phyloP scores from a whole-genome alignment of 2,329 filamentous ascomycete species.

The Fusarium luffae region DNA sequence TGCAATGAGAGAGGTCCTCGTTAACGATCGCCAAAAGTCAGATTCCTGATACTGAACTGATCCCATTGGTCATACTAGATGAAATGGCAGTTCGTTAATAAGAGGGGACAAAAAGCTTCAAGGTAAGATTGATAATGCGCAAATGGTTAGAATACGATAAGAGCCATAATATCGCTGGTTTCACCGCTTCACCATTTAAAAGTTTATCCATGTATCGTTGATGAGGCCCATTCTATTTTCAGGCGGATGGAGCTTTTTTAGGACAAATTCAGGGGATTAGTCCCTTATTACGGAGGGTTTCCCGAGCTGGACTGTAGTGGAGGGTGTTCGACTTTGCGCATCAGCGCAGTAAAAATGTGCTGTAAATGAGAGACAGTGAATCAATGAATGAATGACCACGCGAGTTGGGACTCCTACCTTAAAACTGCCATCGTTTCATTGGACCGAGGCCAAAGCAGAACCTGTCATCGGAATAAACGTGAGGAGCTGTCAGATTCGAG shows the following conservation, averaged over 20 bases:
- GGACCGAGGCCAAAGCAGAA: conserved; percentile 11
- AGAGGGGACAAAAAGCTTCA: not conserved
- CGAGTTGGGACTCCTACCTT: conserved; percentile 18
- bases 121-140: not conserved
- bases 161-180: conserved; percentile 13
- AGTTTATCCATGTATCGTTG: conserved; percentile 7
- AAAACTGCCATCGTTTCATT: conserved; percentile 23
- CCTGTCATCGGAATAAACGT: conserved; percentile 14
- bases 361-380: not conserved
- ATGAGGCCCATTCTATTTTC: conserved; percentile 17
- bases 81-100: not conserved
- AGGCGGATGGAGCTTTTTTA: not conserved
- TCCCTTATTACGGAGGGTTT: conserved; percentile 4
- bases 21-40: conserved; percentile 8
- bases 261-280: conserved; percentile 22
- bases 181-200: conserved; percentile 23
- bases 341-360: conserved; percentile 11
- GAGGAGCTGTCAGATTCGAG: conserved; percentile 24
- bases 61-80: not conserved
- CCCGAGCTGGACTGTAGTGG: not conserved
- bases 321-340: conserved; percentile 2
- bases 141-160: conserved; percentile 18
- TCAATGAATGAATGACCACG: conserved; percentile 16
- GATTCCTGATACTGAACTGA: not conserved
- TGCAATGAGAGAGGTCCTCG: not conserved